Conservation (phyloP, 2,329 filamentous ascomycete species). For the Diaporthe vexans region DNA sequence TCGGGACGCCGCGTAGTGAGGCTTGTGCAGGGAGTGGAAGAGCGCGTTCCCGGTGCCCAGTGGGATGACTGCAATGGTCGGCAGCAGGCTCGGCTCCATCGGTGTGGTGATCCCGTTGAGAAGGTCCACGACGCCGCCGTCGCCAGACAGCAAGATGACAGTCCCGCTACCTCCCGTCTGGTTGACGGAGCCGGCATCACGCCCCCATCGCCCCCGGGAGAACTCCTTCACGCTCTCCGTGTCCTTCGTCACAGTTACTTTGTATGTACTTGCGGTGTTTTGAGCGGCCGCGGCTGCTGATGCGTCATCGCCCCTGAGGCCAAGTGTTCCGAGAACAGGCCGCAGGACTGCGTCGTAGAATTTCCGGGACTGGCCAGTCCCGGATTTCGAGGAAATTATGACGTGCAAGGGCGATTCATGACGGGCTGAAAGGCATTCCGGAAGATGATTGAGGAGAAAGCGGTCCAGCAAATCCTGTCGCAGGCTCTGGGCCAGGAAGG, state of each 20-base stretch:
- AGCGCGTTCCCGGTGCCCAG: constrained; percentile 77
- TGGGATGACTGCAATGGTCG: constrained; percentile 68
- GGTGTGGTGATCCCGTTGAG: constrained; percentile 72
- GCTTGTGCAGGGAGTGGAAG: constrained; percentile 73
- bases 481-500: constrained; percentile 50
- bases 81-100: constrained; percentile 46
- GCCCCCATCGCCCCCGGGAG: constrained; percentile 57
- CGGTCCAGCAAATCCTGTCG: constrained; percentile 54
- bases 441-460: constrained; percentile 55
- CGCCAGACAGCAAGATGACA: constrained; percentile 86
- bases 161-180: constrained; percentile 52
- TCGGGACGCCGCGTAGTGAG: constrained; percentile 60
- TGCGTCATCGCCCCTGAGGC: constrained; percentile 47
- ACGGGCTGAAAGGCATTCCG: constrained; percentile 48
- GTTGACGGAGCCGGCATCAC: constrained; percentile 58
- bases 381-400: constrained; percentile 77
- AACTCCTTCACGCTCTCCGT: constrained; percentile 75
- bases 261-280: constrained; percentile 47
- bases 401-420: constrained; percentile 65
- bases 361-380: constrained; percentile 67
- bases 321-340: constrained; percentile 66
- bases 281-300: constrained; percentile 30
- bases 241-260: constrained; percentile 75
- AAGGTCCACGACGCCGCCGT: constrained; percentile 87
- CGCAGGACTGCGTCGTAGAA: constrained; percentile 70